phyloP scores from a whole-genome alignment of 345 rosid genomes.

The Punica granatum region DNA sequence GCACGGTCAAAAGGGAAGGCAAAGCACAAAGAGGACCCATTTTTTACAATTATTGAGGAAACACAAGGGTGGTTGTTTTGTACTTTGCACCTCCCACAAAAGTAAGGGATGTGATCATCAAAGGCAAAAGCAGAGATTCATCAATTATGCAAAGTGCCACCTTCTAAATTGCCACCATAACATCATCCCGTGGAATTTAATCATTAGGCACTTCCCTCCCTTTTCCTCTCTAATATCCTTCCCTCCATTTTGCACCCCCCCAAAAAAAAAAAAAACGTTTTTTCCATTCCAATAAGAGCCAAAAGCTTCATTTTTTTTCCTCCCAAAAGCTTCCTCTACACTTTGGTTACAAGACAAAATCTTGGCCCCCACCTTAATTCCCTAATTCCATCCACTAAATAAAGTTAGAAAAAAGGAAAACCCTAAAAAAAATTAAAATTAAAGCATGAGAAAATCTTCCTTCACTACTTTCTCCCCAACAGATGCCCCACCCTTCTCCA shows the following conservation, averaged over 20 bases:
- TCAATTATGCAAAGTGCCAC: constrained; percentile 15
- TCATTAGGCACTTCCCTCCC: constrained; percentile 25
- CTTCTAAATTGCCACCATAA: constrained; percentile 10
- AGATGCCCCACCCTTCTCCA: background rate
- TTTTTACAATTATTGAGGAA: constrained; percentile 28
- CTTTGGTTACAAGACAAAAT: constrained; percentile 28
- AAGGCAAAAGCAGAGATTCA: constrained; percentile 14
- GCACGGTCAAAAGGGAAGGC: background rate
- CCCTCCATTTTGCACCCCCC: background rate
- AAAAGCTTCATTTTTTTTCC: constrained; percentile 12
- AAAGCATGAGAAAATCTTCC: constrained; percentile 6
- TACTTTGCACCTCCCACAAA: constrained; percentile 18
- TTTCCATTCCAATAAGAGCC: constrained; percentile 20
- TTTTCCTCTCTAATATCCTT: constrained; percentile 1
- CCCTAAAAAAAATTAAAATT: background rate
- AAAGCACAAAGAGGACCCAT: background rate
- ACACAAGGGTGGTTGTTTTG: constrained; percentile 25
- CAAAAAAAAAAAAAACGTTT: background rate
- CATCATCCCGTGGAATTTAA: constrained; percentile 24
- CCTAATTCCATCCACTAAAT: constrained; percentile 11
- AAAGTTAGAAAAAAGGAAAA: background rate
- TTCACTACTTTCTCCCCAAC: background rate
- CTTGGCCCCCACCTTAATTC: constrained; percentile 7
- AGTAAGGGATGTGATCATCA: constrained; percentile 5
- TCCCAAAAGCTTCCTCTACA: constrained; percentile 17